These are phyloP conservation scores for Fusarium verticillioides DNA, from an alignment of 2,329 filamentous ascomycete genomes.

Conservation along the genomic window DNA sequence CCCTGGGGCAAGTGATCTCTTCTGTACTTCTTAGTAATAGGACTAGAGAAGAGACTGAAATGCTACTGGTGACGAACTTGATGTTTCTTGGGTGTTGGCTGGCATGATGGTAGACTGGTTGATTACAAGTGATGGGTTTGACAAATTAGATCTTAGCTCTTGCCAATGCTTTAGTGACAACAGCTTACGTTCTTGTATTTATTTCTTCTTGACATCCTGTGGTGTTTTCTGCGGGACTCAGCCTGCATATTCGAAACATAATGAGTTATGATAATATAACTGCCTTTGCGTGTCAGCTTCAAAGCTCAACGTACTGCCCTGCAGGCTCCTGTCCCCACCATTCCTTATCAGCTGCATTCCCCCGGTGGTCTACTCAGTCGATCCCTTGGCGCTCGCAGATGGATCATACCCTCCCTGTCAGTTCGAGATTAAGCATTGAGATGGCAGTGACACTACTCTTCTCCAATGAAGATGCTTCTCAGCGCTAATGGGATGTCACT, in stretches of 20 bases:
- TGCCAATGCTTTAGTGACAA: not conserved
- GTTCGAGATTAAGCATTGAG: not conserved
- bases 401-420: not conserved
- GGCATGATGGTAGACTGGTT: not conserved
- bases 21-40: not conserved
- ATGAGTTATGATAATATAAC: not conserved
- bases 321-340: accelerated
- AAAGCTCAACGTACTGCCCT: not conserved
- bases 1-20: accelerated
- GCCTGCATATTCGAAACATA: not conserved
- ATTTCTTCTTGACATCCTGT: too few species aligned
- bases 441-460: not conserved
- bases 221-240: accelerated
- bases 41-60: not conserved
- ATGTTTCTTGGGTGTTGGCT: not conserved
- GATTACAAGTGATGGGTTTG: not conserved
- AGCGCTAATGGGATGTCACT: not conserved
- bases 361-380: not conserved
- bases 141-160: not conserved
- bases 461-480: not conserved
- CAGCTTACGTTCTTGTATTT: not conserved
- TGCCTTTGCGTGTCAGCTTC: not conserved
- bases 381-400: not conserved
- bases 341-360: not conserved
- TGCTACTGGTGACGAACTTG: not conserved